These are phyloP conservation scores for Auriscalpium vulgare DNA, from an alignment of 768 basidiomycete species.

Conservation along the genomic window DNA sequence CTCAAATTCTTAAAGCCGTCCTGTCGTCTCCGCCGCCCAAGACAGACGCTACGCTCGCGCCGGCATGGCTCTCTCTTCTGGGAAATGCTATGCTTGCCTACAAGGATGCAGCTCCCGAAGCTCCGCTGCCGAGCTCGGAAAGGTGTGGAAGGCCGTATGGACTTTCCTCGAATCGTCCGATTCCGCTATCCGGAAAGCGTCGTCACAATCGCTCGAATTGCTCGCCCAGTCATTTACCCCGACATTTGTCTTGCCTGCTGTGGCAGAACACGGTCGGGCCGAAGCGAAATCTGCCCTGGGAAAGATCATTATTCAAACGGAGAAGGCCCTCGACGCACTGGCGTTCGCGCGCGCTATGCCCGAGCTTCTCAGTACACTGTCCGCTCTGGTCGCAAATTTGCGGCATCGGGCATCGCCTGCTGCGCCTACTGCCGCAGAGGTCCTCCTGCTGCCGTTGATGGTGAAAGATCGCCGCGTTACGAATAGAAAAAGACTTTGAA, in stretches of 20 bases:
- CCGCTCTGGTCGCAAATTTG: conserved; percentile 59
- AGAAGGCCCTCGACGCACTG: conserved; percentile 65
- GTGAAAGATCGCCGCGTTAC: conserved; percentile 62
- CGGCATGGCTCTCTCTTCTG: conserved; percentile 74
- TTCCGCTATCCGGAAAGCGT: conserved; percentile 48
- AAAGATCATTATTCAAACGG: conserved; percentile 53
- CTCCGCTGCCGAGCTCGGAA: conserved; percentile 47
- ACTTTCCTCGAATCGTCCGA: conserved; percentile 70
- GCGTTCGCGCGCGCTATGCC: conserved; percentile 69
- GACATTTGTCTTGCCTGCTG: conserved; percentile 46
- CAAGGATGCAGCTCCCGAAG: conserved; percentile 38
- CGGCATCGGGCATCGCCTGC: conserved; percentile 37
- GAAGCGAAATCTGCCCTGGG: conserved; percentile 48
- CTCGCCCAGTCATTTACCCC: conserved; percentile 67
- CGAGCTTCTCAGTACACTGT: conserved; percentile 67
- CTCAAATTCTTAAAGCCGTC: conserved; percentile 56
- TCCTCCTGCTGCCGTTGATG: conserved; percentile 61
- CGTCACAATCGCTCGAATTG: conserved; percentile 52
- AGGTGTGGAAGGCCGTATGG: conserved; percentile 73
- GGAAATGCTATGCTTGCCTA: conserved; percentile 68
- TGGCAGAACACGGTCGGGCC: conserved; percentile 33
- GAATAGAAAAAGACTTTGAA: conserved; percentile 79
- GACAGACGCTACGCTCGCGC: conserved; percentile 56
- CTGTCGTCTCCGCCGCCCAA: conserved; percentile 63
- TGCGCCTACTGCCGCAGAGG: conserved; percentile 56